A percentile compares a stretch with the other conserved stretches of the same genome.
Evolutionary conservation across 257 asterid species (phyloP).

Genomic region (Datura wrightii): DNA sequence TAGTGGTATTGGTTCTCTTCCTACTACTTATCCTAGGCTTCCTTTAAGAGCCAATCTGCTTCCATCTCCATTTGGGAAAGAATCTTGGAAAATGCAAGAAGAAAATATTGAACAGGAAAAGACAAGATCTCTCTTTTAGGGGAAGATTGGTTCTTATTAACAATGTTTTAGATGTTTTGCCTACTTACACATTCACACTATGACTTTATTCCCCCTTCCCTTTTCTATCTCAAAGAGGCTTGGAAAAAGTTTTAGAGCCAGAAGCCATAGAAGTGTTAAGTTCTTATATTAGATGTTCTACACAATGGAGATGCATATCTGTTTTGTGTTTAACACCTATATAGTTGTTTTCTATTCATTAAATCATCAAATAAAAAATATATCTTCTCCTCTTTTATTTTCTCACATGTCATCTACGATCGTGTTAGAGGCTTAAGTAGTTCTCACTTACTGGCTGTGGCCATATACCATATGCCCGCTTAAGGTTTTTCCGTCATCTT

Average conservation of each 20-base stretch:
- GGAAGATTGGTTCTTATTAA: background rate
- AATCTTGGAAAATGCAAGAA: slow-evolving; percentile 3
- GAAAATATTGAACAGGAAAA: background rate
- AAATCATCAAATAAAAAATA: background rate
- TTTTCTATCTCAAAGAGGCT: background rate
- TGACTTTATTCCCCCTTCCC: background rate
- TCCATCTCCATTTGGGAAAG: background rate
- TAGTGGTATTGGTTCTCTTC: background rate
- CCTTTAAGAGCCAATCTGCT: background rate
- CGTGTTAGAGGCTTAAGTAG: background rate
- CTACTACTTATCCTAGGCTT: background rate
- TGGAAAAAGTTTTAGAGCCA: background rate
- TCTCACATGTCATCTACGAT: slow-evolving; percentile 1
- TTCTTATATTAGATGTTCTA: background rate
- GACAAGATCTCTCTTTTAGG: background rate
- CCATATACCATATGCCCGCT: background rate
- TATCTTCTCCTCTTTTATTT: slow-evolving; percentile 2
- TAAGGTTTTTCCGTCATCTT: background rate
- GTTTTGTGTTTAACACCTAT: slow-evolving; percentile 19
- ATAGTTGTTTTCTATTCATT: slow-evolving; percentile 4
- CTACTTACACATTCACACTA: background rate
- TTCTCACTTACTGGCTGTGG: background rate
- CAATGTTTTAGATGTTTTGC: background rate
- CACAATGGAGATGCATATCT: background rate
- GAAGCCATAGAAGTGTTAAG: background rate